phyloP scores from a whole-genome alignment of 371 early-diverging fungal genomes.

The Blastocladiella emersonii region DNA sequence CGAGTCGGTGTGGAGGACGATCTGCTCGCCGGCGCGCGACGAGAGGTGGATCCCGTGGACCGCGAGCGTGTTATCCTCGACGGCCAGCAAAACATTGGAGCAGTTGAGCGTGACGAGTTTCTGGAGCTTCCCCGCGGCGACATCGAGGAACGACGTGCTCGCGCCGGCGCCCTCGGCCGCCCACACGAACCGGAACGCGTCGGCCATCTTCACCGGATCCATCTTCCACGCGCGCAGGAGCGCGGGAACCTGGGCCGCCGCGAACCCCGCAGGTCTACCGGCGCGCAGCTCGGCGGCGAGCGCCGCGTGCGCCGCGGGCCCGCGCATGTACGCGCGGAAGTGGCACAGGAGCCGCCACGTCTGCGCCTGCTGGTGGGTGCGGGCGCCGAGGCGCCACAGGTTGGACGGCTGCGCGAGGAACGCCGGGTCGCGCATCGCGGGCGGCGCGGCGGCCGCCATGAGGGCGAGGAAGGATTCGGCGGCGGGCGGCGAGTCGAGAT shows the following conservation, averaged over 20 bases:
- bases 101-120: too few species aligned
- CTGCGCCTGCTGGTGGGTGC: slow-evolving; percentile 44
- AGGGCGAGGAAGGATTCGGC: background rate
- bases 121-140: too few species aligned
- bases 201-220: too few species aligned
- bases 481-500: background rate
- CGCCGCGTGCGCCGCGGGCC: slow-evolving; percentile 18
- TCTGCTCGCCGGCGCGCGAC: background rate
- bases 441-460: background rate
- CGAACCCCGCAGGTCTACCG: too few species aligned
- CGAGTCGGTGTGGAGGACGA: background rate
- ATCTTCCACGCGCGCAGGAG: too few species aligned
- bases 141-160: too few species aligned
- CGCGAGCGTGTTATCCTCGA: background rate
- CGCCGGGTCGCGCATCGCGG: slow-evolving; percentile 34
- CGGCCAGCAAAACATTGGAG: too few species aligned
- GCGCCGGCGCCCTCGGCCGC: too few species aligned
- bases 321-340: slow-evolving; percentile 46
- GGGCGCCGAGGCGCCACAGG: slow-evolving; percentile 50
- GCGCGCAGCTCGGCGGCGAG: slow-evolving; percentile 32
- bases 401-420: slow-evolving; percentile 59
- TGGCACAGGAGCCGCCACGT: slow-evolving; percentile 67
- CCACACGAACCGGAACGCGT: slow-evolving; percentile 18
- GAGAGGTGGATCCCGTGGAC: background rate
- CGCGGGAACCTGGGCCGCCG: too few species aligned